Conservation (phyloP, 2,329 filamentous ascomycete species). For the Clarireedia paspali region DNA sequence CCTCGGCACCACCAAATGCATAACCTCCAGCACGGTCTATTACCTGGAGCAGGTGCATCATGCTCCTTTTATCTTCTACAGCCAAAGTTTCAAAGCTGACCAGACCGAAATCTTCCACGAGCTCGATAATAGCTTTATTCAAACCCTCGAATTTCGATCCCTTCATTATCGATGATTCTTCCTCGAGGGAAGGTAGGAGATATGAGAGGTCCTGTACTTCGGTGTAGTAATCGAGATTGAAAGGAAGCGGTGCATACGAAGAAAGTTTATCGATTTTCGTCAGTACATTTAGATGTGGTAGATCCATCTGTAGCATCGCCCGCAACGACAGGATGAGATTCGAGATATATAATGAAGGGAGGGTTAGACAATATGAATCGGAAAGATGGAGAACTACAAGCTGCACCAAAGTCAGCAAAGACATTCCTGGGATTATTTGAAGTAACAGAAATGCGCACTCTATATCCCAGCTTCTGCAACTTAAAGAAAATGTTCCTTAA, state of each 20-base stretch:
- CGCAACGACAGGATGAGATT: slow-evolving; percentile 87
- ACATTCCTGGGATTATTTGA: slow-evolving; percentile 1
- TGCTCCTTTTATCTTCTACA: slow-evolving; percentile 93
- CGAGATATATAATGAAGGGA: slow-evolving; percentile 91
- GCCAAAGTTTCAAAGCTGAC: slow-evolving; percentile 90
- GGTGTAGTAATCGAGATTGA: slow-evolving; percentile 96
- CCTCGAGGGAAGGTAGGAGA: slow-evolving; percentile 70
- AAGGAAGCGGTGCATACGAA: slow-evolving; percentile 77
- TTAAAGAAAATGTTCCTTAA: slow-evolving; percentile 86
- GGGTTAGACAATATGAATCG: slow-evolving; percentile 87
- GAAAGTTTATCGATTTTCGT: slow-evolving; percentile 95
- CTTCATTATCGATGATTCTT: slow-evolving; percentile 63
- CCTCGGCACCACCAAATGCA: slow-evolving; percentile 83
- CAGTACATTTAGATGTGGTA: slow-evolving; percentile 90
- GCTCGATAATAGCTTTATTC: slow-evolving; percentile 76
- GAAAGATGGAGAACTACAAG: slow-evolving; percentile 89
- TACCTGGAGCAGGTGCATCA: slow-evolving; percentile 83
- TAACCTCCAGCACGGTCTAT: slow-evolving; percentile 92
- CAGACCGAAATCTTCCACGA: slow-evolving; percentile 84
- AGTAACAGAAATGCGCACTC: slow-evolving; percentile 50
- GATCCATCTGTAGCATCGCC: slow-evolving; percentile 97
- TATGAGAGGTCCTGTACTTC: slow-evolving; percentile 91
- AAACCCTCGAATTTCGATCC: slow-evolving; percentile 74
- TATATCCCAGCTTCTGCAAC: slow-evolving; percentile 84
- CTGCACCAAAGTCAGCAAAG: slow-evolving; percentile 40